Evolutionary conservation across 352 stramenopile genomes (phyloP).

Genomic region (Phytophthora quininea): DNA sequence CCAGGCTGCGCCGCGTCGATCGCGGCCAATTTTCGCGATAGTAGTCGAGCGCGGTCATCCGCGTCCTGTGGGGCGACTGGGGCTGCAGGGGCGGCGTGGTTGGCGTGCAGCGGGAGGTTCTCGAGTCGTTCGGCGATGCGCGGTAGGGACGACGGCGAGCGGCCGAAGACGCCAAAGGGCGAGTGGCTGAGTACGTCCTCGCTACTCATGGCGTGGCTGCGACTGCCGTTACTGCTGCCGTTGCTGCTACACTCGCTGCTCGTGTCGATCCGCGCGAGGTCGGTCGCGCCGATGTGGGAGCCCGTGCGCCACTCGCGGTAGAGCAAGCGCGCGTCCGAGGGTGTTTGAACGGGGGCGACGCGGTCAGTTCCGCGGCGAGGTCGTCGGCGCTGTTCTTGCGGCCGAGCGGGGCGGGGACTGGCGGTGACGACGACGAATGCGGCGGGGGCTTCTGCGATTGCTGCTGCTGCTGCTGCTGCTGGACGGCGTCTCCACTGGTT

Average conservation of each 20-base stretch:
- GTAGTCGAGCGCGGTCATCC: conserved; percentile 56
- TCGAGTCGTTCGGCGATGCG: conserved; percentile 76
- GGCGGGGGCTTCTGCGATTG: conserved; percentile 6
- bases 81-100: conserved; percentile 30
- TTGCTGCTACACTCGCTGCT: neutral
- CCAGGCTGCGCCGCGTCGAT: conserved; percentile 28
- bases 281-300: conserved; percentile 44
- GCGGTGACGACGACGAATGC: conserved; percentile 13
- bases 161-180: conserved; percentile 59
- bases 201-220: conserved; percentile 52
- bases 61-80: conserved; percentile 35
- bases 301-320: conserved; percentile 84
- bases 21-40: conserved; percentile 67
- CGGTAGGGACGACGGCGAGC: conserved; percentile 61
- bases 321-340: conserved; percentile 71
- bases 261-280: conserved; percentile 35
- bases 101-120: conserved; percentile 59
- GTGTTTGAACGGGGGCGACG: conserved; percentile 54
- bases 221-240: conserved; percentile 14
- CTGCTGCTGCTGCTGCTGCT: neutral
- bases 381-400: conserved; percentile 76
- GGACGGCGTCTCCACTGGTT: conserved; percentile 20
- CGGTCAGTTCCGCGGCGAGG: conserved; percentile 52
- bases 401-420: conserved; percentile 11
- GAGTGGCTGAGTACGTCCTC: conserved; percentile 68